Conservation (phyloP, 805 yeast species). For the Yamadazyma laniorum region DNA sequence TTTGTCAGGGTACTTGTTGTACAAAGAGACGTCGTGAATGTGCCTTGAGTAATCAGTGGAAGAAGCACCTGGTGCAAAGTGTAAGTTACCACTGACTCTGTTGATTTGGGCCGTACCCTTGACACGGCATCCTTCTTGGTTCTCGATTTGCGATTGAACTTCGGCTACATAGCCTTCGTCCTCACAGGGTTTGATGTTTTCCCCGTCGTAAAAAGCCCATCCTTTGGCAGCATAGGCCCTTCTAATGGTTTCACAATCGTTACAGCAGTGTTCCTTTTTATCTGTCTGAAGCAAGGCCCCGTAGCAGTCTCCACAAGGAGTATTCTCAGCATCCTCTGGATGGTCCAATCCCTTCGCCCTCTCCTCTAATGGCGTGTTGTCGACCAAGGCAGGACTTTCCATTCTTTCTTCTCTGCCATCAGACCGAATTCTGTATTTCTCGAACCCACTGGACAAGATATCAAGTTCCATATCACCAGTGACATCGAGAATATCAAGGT, state of each 20-base stretch:
- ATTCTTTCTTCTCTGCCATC: slow-evolving; percentile 46
- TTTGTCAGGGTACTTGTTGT: slow-evolving; percentile 49
- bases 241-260: slow-evolving; percentile 78
- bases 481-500: slow-evolving; percentile 85
- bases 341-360: slow-evolving; percentile 32
- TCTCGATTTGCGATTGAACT: slow-evolving; percentile 51
- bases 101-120: slow-evolving; percentile 76
- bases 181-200: slow-evolving; percentile 86
- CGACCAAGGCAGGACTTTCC: slow-evolving; percentile 22
- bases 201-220: slow-evolving; percentile 93
- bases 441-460: slow-evolving; percentile 66
- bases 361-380: slow-evolving; percentile 25
- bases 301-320: slow-evolving; percentile 81
- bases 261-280: slow-evolving; percentile 64
- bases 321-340: slow-evolving; percentile 33
- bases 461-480: slow-evolving; percentile 83
- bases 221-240: slow-evolving; percentile 70
- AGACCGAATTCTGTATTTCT: slow-evolving; percentile 59
- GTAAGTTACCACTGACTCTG: slow-evolving; percentile 86
- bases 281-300: slow-evolving; percentile 74
- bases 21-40: slow-evolving; percentile 81
- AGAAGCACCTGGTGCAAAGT: slow-evolving; percentile 94
- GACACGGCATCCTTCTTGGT: slow-evolving; percentile 81
- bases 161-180: slow-evolving; percentile 76
- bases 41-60: slow-evolving; percentile 60